phyloP scores from a whole-genome alignment of 2,329 filamentous ascomycete species.

The Phaeosphaeriaceae sp. region DNA sequence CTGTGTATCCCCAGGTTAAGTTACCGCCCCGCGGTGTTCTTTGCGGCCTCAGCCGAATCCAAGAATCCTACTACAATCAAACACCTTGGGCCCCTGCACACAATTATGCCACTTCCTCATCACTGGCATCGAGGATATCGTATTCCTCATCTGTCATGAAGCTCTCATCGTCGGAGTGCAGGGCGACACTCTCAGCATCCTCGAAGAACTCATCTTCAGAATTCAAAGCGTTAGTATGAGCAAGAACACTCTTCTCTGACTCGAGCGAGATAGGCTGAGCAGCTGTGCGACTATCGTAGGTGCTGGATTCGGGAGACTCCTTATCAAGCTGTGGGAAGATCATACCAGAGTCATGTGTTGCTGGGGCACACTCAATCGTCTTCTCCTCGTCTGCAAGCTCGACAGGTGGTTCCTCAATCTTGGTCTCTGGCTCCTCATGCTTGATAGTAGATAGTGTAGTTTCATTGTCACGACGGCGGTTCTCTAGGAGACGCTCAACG shows the following conservation, averaged over 20 bases:
- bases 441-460: conserved; percentile 23
- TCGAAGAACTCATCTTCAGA: conserved; percentile 62
- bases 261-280: conserved; percentile 31
- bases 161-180: conserved; percentile 67
- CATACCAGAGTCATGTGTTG: conserved; percentile 65
- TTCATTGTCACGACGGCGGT: conserved; percentile 44
- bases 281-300: conserved; percentile 65
- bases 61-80: neutral
- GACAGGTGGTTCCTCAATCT: conserved; percentile 21
- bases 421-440: conserved; percentile 41
- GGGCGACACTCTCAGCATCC: conserved; percentile 64
- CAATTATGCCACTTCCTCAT: conserved; percentile 68
- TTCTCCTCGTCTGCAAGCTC: conserved; percentile 47
- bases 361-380: conserved; percentile 17
- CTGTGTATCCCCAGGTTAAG: neutral
- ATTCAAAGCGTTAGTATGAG: conserved; percentile 43
- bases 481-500: conserved; percentile 42
- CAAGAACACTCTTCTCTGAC: conserved; percentile 37
- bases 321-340: conserved; percentile 97
- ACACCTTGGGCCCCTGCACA: neutral
- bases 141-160: conserved; percentile 99
- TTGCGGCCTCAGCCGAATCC: neutral
- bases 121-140: conserved; percentile 92
- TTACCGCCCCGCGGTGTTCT: neutral
- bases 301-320: conserved; percentile 83